Evolutionary conservation across 2,329 filamentous ascomycete genomes (phyloP).

Genomic region (Epichloe bromicola): DNA sequence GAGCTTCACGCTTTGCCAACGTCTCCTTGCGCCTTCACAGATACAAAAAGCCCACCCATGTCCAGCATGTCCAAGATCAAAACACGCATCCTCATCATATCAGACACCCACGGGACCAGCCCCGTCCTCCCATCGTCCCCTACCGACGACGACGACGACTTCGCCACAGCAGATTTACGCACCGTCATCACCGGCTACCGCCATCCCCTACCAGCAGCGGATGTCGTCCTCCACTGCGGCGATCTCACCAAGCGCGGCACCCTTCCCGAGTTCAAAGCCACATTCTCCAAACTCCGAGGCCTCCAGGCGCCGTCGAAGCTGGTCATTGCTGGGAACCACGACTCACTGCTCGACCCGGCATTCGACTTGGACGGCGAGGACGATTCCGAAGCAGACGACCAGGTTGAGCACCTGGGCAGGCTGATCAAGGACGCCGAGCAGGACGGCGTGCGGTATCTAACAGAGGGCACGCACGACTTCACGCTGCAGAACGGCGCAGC

Average conservation of each 20-base stretch:
- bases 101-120: conserved; percentile 22
- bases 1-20: too few relatives aligned
- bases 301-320: conserved; percentile 38
- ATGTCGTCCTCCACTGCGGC: conserved; percentile 40
- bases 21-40: background rate
- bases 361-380: conserved; percentile 1
- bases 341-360: conserved; percentile 27
- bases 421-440: conserved; percentile 25
- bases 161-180: conserved; percentile 8
- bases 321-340: conserved; percentile 43
- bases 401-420: conserved; percentile 10
- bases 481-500: conserved; percentile 33
- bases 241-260: conserved; percentile 33
- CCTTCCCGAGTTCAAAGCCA: conserved; percentile 25
- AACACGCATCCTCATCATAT: conserved; percentile 26
- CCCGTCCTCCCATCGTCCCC: background rate
- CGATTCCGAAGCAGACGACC: conserved; percentile 16
- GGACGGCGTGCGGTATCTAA: conserved; percentile 31
- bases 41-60: background rate
- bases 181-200: conserved; percentile 16
- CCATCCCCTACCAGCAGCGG: conserved; percentile 21
- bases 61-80: conserved; percentile 13
- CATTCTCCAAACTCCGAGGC: conserved; percentile 27
- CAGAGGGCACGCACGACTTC: conserved; percentile 36
- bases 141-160: background rate